Evolutionary conservation across 306 rosid species (phyloP).

Genomic region (Amphicarpaea edgeworthii): DNA sequence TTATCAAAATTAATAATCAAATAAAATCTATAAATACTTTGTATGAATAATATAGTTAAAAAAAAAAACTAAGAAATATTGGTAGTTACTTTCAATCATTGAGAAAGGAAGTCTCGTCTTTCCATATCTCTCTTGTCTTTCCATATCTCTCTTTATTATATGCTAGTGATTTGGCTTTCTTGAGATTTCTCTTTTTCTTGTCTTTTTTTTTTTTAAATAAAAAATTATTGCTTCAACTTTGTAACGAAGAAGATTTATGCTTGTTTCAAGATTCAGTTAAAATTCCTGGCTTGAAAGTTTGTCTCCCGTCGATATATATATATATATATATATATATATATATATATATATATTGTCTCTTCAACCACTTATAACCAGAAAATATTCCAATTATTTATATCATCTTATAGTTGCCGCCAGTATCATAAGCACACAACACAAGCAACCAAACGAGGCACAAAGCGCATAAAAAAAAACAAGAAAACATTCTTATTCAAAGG

Average conservation of each 20-base stretch:
- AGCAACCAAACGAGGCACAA: neutral
- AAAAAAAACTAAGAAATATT: too few species aligned
- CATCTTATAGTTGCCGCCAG: neutral
- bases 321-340: too few species aligned
- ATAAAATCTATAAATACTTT: too few species aligned
- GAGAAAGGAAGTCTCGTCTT: neutral
- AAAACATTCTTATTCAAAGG: slow-evolving; percentile 13
- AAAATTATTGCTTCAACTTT: slow-evolving; percentile 9
- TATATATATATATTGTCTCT: slow-evolving; percentile 13
- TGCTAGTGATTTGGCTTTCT: slow-evolving; percentile 19
- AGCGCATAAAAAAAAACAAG: neutral
- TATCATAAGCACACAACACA: slow-evolving; percentile 7
- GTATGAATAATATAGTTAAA: too few species aligned
- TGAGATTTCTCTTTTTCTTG: neutral
- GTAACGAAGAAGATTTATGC: neutral
- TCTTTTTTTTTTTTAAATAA: neutral
- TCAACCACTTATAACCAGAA: slow-evolving; percentile 9
- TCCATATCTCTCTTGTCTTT: neutral
- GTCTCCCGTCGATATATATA: neutral
- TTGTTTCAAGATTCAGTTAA: slow-evolving; percentile 8
- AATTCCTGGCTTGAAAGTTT: slow-evolving; percentile 29
- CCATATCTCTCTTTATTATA: slow-evolving; percentile 18
- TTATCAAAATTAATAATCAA: too few species aligned
- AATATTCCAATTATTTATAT: neutral
- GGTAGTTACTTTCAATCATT: slow-evolving; percentile 38